Evolutionary conservation across 371 early-diverging fungal genomes (phyloP), one percentile per base, ranked within the genome.

Genomic region (Gilbertella persicaria): DNA sequence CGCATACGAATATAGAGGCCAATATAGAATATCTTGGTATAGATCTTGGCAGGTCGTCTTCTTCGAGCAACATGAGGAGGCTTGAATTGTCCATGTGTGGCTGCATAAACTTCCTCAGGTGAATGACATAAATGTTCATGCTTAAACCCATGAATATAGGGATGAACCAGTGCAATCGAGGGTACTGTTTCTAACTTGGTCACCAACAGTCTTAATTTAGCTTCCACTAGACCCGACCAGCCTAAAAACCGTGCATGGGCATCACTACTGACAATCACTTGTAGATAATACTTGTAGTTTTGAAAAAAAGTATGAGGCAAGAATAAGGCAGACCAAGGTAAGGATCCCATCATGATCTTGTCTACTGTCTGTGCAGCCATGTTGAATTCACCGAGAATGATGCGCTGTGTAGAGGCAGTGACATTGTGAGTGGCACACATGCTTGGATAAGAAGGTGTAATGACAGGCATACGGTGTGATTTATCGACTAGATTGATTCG

Each of bases 401-500:
- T 71, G 7, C 36, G 45, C 8, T 79, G 79, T 5, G 97, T 96
- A 6, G 90, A 90, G 21, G 50, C 50, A 4, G 62, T 57, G 1
- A 66, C 62, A 16, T 99, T 99, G 67, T 98, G 99, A 0, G 99
- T 99, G 0, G 97, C 83, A 67, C 99, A 98, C 94, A 99, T 98
- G 20, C 95, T 91, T 7, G 99, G 99, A 68, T 98, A 99, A 0
- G 94, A 94, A 1, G 97, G 97, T 8, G 97, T 97, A 46, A 97
- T 94, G 36, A 97, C 82, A 2, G 97, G 97, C 96, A 97, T 95
- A 28, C 78, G 73, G 60, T 97, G 96, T 6, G 67, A 67, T 26
- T 50, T 39, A 17, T 62, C 56, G 7, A 33, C 16, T 6, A 41
- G 20, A 13, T 45, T 47, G 1, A 23, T 44, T 10, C 75, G 78